Base-by-base conservation (phyloP, 768 basidiomycete genomes). In the Clathrus columnatus region DNA sequence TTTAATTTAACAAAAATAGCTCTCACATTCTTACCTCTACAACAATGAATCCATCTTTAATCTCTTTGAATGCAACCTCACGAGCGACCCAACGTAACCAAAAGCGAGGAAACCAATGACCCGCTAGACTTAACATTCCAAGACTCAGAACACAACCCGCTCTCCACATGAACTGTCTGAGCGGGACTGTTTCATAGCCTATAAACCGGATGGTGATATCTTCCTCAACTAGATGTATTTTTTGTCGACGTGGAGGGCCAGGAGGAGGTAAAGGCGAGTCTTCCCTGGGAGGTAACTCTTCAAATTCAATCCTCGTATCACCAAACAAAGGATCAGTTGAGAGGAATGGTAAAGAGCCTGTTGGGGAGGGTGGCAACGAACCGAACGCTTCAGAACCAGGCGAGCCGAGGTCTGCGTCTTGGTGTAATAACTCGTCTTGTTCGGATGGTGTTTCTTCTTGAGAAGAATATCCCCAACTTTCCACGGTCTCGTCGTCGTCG, bases 381-480 rank as follows among this genome's bases (percentile, higher is more conserved):
- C 81, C 84, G 63, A 84, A 88, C 42, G 81, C 77, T 70, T 86
- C 77, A 52, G 87, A 85, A 21, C 76, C 80, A 26, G 75, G 69
- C 26, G 77, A 63, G 59, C n/a, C 61, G 43, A 73, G 72, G 58
- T 78, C 78, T 28, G 57, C 67, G 17, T 69, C 67, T 27, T 67
- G 61, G 11, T 67, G 63, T 52, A 41, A 41, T 62, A 69, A 23
- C 28, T 73, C 76, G 23, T 61, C 65, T 3, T 68, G 71, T 11
- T 78, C 74, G 20, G 73, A 74, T 21, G 81, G 80, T 62, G 85
- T 78, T 56, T 79, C 87, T 63, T 93, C 91, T 21, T 81, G 87
- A 2, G 91, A 91, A n/a, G 85, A 83, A 68, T 92, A 93, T 4
- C 91, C 91, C 91, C 91, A 93, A n/a, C 88, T 78, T 60, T 91